Percentiles rank a stretch among this genome's conserved stretches.
Evolutionary conservation across 805 yeast genomes (phyloP).

Genomic region (Candida pseudoglaebosa): DNA sequence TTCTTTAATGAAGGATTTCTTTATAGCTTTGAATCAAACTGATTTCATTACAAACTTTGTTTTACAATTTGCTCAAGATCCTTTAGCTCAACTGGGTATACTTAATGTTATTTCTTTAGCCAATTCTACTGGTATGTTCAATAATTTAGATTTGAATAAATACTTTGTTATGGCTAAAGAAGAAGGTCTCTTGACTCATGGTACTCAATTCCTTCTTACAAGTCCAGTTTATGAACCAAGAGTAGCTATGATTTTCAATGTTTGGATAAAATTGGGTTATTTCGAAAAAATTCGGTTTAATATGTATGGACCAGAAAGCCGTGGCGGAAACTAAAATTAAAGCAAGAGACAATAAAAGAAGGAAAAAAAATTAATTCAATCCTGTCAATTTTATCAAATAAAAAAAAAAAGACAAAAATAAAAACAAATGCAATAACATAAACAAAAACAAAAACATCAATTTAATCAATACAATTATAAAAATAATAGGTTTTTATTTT

Average conservation of each 20-base stretch:
- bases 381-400: too few relatives aligned
- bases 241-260: constrained; percentile 26
- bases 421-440: too few relatives aligned
- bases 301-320: constrained; percentile 25
- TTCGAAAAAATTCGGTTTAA: constrained; percentile 25
- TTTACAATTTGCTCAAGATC: constrained; percentile 19
- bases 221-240: constrained; percentile 28
- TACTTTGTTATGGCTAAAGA: constrained; percentile 21
- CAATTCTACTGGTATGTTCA: constrained; percentile 30
- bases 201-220: constrained; percentile 23
- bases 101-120: constrained; percentile 16
- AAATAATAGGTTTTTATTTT: too few relatives aligned
- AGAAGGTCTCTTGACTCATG: constrained; percentile 16
- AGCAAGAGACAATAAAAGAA: too few relatives aligned
- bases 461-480: too few relatives aligned
- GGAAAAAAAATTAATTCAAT: too few relatives aligned
- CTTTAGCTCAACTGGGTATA: constrained; percentile 18
- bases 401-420: too few relatives aligned
- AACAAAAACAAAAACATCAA: too few relatives aligned
- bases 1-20: not conserved
- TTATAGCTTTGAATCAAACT: constrained; percentile 29
- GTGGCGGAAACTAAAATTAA: not conserved
- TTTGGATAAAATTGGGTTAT: constrained; percentile 28
- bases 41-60: constrained; percentile 25
- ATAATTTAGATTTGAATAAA: constrained; percentile 25